Conservation (phyloP, 176 grass and related monocot genomes). For the Eragrostis nindensis region DNA sequence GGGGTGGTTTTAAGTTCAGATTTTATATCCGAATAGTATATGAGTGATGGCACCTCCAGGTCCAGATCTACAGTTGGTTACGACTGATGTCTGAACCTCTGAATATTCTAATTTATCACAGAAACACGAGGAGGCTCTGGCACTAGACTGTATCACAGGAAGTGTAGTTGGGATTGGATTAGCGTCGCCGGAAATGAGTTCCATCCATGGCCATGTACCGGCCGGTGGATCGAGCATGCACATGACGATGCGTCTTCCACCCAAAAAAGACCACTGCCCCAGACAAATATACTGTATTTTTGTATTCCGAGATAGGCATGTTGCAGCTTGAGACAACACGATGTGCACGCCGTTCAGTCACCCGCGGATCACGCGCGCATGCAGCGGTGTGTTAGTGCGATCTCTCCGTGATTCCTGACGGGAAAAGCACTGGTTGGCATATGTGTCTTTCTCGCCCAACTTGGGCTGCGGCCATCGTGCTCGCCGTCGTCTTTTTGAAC, state of each 20-base stretch:
- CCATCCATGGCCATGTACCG: background rate
- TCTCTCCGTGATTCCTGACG: background rate
- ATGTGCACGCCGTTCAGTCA: background rate
- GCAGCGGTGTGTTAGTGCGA: background rate
- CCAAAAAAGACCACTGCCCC: no score
- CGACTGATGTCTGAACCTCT: background rate
- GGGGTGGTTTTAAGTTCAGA: no score
- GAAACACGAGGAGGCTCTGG: background rate
- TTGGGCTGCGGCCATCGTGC: no score
- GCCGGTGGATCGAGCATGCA: background rate
- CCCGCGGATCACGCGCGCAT: no score
- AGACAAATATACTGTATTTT: no score
- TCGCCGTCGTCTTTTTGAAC: no score
- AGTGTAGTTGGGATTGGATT: background rate
- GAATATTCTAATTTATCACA: background rate
- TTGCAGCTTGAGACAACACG: background rate
- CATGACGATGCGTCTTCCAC: background rate
- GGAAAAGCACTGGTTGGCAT: no score
- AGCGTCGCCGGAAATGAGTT: background rate
- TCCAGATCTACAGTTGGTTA: background rate
- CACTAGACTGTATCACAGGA: background rate
- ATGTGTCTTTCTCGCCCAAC: no score
- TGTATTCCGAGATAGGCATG: background rate
- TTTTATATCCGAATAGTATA: no score
- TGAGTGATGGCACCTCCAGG: background rate